These are phyloP conservation scores for Aspergillus hiratsukae DNA, from an alignment of 2,329 filamentous ascomycete genomes.

Conservation along the genomic window DNA sequence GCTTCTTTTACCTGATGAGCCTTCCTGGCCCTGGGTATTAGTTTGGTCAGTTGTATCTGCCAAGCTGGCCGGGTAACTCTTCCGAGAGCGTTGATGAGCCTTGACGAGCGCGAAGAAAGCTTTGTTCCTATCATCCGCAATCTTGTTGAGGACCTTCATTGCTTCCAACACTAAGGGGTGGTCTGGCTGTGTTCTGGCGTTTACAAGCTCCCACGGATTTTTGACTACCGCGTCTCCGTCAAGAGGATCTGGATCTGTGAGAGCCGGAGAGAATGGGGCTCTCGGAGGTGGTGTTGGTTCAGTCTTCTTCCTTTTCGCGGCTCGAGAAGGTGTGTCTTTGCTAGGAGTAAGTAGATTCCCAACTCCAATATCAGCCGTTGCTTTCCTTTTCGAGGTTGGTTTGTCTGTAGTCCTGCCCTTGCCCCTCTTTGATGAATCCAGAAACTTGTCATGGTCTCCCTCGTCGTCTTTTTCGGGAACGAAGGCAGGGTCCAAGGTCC, in stretches of 20 bases:
- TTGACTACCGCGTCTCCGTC: not conserved
- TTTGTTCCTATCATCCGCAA: not conserved
- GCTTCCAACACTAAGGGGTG: not conserved
- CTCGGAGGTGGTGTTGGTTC: not conserved
- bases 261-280: not conserved
- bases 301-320: not conserved
- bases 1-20: not conserved
- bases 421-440: not conserved
- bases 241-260: not conserved
- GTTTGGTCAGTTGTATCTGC: not conserved
- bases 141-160: not conserved
- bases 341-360: not conserved
- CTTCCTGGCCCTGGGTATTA: not conserved
- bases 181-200: not conserved
- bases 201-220: not conserved
- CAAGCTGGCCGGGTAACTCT: not conserved
- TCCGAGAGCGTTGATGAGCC: not conserved
- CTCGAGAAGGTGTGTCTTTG: not conserved
- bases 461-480: slow-evolving; percentile 1
- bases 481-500: slow-evolving; percentile 1
- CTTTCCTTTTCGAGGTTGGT: not conserved
- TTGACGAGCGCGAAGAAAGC: not conserved
- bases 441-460: not conserved
- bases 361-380: not conserved
- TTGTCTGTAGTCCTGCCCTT: not conserved